Percentiles rank a stretch among this genome's conserved stretches.
These are phyloP conservation scores for Vaccinium myrtillus DNA, from an alignment of 148 eudicot genomes.

Conservation along the genomic window DNA sequence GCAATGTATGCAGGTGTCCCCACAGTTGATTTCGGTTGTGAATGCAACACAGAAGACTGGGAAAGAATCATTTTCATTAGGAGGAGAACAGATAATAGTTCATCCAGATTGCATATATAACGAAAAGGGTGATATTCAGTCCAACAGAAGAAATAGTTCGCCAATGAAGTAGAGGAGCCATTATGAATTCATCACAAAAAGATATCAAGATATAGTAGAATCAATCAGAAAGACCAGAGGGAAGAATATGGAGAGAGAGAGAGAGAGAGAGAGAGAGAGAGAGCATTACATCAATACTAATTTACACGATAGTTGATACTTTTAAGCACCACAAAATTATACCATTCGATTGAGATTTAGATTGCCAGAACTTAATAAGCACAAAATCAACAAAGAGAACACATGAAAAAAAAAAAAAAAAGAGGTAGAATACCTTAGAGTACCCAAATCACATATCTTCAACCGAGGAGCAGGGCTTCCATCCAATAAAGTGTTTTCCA, in stretches of 20 bases:
- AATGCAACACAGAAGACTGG: constrained; percentile 89
- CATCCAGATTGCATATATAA: background rate
- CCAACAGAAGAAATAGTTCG: background rate
- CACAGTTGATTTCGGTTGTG: constrained; percentile 94
- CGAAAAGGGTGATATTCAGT: background rate
- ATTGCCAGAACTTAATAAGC: background rate
- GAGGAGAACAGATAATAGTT: background rate
- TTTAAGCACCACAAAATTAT: background rate
- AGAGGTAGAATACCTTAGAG: constrained; percentile 45
- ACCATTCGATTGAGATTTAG: background rate
- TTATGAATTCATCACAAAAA: background rate
- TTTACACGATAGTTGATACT: background rate
- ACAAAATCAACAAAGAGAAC: background rate
- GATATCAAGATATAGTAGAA: background rate
- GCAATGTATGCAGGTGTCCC: constrained; percentile 97
- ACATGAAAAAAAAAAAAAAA: background rate
- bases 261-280: background rate
- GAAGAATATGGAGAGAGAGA: background rate
- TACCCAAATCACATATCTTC: constrained; percentile 71
- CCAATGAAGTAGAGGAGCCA: background rate
- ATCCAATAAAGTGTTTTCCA: constrained; percentile 60
- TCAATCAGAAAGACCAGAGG: background rate
- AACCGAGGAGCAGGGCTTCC: constrained; percentile 56
- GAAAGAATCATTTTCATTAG: constrained; percentile 18
- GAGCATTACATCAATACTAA: background rate